Evolutionary conservation across 1,284 basidiomycete species (phyloP), one percentile per base, ranked within the genome.

Genomic region (Ceratobasidium sp.): DNA sequence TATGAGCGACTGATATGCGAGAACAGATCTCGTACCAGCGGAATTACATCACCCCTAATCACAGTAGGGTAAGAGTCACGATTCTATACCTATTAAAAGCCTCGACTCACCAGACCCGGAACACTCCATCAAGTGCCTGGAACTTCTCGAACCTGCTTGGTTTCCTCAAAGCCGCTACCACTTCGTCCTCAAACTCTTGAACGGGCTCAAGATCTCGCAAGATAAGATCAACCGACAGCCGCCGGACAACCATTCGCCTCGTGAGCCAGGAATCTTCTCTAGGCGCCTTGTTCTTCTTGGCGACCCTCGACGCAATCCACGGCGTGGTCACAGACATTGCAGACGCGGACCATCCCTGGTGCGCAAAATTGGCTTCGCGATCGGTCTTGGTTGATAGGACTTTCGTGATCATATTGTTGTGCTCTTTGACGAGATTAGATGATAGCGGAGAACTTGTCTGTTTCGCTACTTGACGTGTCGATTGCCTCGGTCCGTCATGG

Each of bases 21-120:
- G 7, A 36, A 33, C 15, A 19, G 27, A 64, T 19, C 9, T 11
- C 53, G 14, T 71, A 71, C 67, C 27, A 71, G 22, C 5, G 67
- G 41, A 31, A 71, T n/a, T 1, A 71, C 56, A 71, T 71, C 67
- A 19, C 67, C 67, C 67, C 67, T 71, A 24, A 56, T 22, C 11
- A 19, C 48, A 2, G 31, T 7, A 6, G 1, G 2, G 19, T 36
- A 47, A 29, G 15, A 9, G 15, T 5, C 6, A 3, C 1, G 1
- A 17, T n/a, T 31, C 14, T 17, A 48, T 31, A 14, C n/a, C 9
- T 14, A 65, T 17, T 48, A 5, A 5, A n/a, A 24, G 36, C 6
- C 11, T 41, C 14, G 15, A 31, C 67, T 11, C n/a, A 71, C 67
- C 67, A 71, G 7, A n/a, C 24, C 14, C 60, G 41, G n/a, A 71